Evolutionary conservation across 768 basidiomycete genomes (phyloP), one percentile per base, ranked within the genome.

Genomic region (Suillus placidus): DNA sequence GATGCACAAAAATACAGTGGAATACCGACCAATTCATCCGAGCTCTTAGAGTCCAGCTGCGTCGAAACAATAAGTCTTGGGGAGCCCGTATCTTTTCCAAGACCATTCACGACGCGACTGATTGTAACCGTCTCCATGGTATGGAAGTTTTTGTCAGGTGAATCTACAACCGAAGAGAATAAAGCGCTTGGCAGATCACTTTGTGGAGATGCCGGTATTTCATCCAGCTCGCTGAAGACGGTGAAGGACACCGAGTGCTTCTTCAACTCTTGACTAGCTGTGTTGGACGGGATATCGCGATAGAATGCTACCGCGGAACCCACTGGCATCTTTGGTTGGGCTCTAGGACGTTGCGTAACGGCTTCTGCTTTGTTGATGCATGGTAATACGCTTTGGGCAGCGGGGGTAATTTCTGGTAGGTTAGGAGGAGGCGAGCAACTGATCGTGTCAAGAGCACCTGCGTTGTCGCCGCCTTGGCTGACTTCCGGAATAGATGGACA

Each of bases 261-360:
- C 63, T 82, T 84, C 5, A 81, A 69, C 69, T 87, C 84, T 43
- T 78, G 78, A 64, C 80, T 81, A 38, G 83, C 80, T 18, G 77
- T 74, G 63, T 87, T 85, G 43, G 87, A 82, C 38, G 83, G 82
- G 8, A 86, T 86, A 72, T 87, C 85, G 45, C 90, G 88, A 74
- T 88, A 88, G 76, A 91, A 91, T 42, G 88, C 91, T 62, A 93
- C 88, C 49, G 83, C 84, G 55, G 89, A 87, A 26, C 90, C 91
- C 61, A 79, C 85, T 58, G 90, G 90, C 84, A 91, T 85, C 74
- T 88, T 92, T 6, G 87, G 88, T 67, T 88, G 85, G n/a, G 82
- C 76, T 71, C 86, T 83, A 9, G 81, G 71, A 60, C 85, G 86
- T 42, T 77, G 67, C 43, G 78, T 65, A 62, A 68, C 72, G 13